phyloP scores from a whole-genome alignment of 1,139 yeast species.

The Pichia kudriavzevii region DNA sequence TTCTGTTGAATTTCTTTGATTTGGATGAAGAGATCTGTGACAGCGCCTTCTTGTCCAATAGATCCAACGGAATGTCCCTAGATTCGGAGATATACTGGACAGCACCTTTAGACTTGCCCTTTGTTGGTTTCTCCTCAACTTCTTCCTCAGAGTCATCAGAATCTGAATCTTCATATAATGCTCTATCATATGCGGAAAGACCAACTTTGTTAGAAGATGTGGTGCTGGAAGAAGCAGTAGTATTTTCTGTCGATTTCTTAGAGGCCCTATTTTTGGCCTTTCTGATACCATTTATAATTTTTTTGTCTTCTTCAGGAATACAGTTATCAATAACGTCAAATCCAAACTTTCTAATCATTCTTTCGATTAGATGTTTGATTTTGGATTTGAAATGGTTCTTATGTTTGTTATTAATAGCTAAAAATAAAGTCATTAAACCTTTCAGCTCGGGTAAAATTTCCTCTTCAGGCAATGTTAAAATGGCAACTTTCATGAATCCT shows the following conservation, averaged over 20 bases:
- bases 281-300: slow-evolving; percentile 74
- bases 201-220: slow-evolving; percentile 27
- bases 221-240: slow-evolving; percentile 22
- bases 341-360: slow-evolving; percentile 85
- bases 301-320: slow-evolving; percentile 86
- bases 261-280: slow-evolving; percentile 72
- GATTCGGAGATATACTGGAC: slow-evolving; percentile 69
- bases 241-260: slow-evolving; percentile 53
- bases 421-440: slow-evolving; percentile 58
- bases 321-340: slow-evolving; percentile 66
- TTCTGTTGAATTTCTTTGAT: slow-evolving; percentile 51
- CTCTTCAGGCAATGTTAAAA: slow-evolving; percentile 77
- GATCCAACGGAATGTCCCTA: slow-evolving; percentile 79
- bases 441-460: slow-evolving; percentile 60
- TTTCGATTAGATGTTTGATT: slow-evolving; percentile 86
- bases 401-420: slow-evolving; percentile 95
- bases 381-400: slow-evolving; percentile 89
- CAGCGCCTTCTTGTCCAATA: slow-evolving; percentile 75
- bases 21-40: slow-evolving; percentile 83
- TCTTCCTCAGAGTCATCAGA: slow-evolving; percentile 46
- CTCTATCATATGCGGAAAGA: slow-evolving; percentile 77
- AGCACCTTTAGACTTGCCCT: slow-evolving; percentile 23
- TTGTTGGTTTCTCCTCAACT: slow-evolving; percentile 29
- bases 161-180: slow-evolving; percentile 45
- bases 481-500: slow-evolving; percentile 90